Evolutionary conservation across 2,329 filamentous ascomycete species (phyloP).

Genomic region (Nigrospora oryzae): DNA sequence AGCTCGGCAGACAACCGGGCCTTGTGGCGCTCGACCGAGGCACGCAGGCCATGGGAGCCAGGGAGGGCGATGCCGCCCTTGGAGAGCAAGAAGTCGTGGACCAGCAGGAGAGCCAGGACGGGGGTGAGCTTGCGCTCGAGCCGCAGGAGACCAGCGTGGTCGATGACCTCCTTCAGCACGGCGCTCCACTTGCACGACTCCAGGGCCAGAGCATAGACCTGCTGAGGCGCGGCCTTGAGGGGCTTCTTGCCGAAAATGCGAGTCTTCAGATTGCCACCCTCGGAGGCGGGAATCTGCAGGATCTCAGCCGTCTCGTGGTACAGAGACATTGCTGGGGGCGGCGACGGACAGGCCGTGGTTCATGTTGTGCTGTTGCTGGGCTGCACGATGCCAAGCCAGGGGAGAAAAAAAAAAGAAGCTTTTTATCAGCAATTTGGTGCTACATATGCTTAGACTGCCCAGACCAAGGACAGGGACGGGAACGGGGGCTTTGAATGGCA

Average conservation of each 20-base stretch:
- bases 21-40: slow-evolving; percentile 72
- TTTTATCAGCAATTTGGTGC: too few relatives aligned
- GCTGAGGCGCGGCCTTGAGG: slow-evolving; percentile 68
- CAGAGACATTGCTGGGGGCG: slow-evolving; percentile 61
- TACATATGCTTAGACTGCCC: too few relatives aligned
- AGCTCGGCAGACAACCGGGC: slow-evolving; percentile 74
- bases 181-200: slow-evolving; percentile 88
- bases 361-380: too few relatives aligned
- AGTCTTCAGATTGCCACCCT: slow-evolving; percentile 79
- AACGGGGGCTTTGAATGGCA: too few relatives aligned
- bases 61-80: slow-evolving; percentile 79
- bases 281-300: slow-evolving; percentile 52
- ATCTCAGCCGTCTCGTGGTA: slow-evolving; percentile 86
- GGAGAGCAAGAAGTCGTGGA: slow-evolving; percentile 77
- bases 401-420: too few relatives aligned
- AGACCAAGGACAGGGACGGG: too few relatives aligned
- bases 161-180: slow-evolving; percentile 82
- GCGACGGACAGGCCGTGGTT: too few relatives aligned
- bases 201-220: slow-evolving; percentile 79
- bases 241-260: slow-evolving; percentile 68
- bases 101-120: slow-evolving; percentile 68
- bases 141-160: slow-evolving; percentile 66
- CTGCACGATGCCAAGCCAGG: too few relatives aligned
- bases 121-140: slow-evolving; percentile 84
- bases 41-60: slow-evolving; percentile 66